phyloP scores from a whole-genome alignment of 352 stramenopile genomes.

The Phytophthora europaea region DNA sequence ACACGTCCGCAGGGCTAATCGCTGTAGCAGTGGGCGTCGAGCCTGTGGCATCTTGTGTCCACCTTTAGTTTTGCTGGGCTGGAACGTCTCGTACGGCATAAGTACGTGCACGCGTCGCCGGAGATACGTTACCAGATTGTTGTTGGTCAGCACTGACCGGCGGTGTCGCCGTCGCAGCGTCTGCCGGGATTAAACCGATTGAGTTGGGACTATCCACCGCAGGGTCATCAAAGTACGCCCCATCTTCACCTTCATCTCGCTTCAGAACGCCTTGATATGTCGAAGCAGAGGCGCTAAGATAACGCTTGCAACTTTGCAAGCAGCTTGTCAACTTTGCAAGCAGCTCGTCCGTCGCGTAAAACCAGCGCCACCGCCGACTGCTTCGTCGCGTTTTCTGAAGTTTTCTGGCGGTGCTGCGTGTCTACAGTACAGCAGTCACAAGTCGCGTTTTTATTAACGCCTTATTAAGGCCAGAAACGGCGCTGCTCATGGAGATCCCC shows the following conservation, averaged over 20 bases:
- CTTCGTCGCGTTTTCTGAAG: conserved; percentile 31
- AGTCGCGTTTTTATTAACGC: neutral
- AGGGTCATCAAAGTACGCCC: neutral
- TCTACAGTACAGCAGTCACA: conserved; percentile 12
- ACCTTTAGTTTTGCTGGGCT: neutral
- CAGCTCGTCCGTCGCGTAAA: neutral
- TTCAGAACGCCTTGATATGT: neutral
- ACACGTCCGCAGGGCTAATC: neutral
- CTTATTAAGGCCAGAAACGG: neutral
- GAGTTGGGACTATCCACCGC: neutral
- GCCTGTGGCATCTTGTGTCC: neutral
- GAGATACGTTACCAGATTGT: neutral
- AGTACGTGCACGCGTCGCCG: neutral
- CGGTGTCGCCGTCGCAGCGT: neutral
- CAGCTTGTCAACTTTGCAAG: too few relatives aligned
- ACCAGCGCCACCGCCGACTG: neutral
- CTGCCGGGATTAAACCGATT: neutral
- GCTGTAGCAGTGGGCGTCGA: neutral
- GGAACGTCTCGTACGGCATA: neutral
- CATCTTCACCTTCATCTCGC: neutral
- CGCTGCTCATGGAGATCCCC: neutral
- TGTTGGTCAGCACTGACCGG: neutral
- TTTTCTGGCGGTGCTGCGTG: conserved; percentile 31
- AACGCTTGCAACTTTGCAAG: too few relatives aligned
- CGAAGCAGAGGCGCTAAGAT: neutral